Evolutionary conservation across 1,139 yeast genomes (phyloP).

Genomic region (Pichia sp.): DNA sequence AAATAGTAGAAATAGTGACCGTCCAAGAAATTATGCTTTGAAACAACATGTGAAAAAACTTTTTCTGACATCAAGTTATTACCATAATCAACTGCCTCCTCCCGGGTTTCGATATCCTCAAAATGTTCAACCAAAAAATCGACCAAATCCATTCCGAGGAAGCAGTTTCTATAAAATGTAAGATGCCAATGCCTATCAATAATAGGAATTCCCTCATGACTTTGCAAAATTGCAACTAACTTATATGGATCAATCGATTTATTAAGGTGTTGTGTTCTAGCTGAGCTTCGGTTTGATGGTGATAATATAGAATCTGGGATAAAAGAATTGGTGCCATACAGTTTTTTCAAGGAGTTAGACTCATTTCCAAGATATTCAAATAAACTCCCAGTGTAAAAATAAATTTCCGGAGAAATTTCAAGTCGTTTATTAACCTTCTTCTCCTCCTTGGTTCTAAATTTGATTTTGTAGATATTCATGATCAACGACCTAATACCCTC

Average conservation of each 20-base stretch:
- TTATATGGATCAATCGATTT: constrained; percentile 41
- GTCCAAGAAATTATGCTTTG: constrained; percentile 78
- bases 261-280: constrained; percentile 34
- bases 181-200: constrained; percentile 91
- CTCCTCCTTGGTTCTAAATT: constrained; percentile 45
- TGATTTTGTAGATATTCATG: constrained; percentile 58
- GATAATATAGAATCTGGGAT: constrained; percentile 2
- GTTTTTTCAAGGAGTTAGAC: constrained; percentile 14
- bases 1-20: constrained; percentile 89
- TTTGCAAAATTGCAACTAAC: constrained; percentile 65
- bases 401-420: constrained; percentile 66
- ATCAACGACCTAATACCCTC: constrained; percentile 82
- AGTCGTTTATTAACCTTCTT: constrained; percentile 37
- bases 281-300: not conserved
- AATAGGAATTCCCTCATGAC: constrained; percentile 53
- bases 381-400: constrained; percentile 83
- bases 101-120: constrained; percentile 73
- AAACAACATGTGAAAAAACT: constrained; percentile 73
- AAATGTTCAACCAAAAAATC: constrained; percentile 79
- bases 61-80: constrained; percentile 69
- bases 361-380: constrained; percentile 53
- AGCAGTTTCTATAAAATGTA: constrained; percentile 71
- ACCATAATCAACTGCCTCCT: constrained; percentile 78
- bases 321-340: not conserved
- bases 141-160: constrained; percentile 80